These are phyloP conservation scores for Lachancea fermentati DNA, from an alignment of 805 yeast genomes.

Conservation along the genomic window DNA sequence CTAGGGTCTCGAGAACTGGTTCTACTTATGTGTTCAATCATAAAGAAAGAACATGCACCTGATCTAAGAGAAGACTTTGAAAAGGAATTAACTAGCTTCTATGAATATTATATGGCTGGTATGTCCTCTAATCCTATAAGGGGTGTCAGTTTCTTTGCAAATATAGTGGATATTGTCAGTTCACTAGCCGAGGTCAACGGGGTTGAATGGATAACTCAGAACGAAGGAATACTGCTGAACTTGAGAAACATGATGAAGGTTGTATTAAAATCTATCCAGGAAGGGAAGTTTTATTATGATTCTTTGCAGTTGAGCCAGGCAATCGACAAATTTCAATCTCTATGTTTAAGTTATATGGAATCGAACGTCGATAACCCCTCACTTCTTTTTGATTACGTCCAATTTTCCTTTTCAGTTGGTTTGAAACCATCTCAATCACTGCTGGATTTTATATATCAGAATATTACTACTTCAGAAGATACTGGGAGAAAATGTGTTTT, in stretches of 20 bases:
- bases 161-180: constrained; percentile 58
- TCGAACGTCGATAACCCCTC: constrained; percentile 31
- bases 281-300: constrained; percentile 28
- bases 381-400: constrained; percentile 38
- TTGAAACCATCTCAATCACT: constrained; percentile 35
- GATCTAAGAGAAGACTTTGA: constrained; percentile 54
- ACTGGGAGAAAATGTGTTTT: constrained; percentile 42
- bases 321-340: constrained; percentile 50
- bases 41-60: constrained; percentile 28
- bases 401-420: constrained; percentile 26
- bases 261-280: constrained; percentile 22
- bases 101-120: constrained; percentile 45
- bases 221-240: constrained; percentile 31
- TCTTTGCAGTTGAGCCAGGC: constrained; percentile 73
- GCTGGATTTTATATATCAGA: constrained; percentile 51
- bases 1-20: constrained; percentile 59
- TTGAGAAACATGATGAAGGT: constrained; percentile 25
- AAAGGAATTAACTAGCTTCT: constrained; percentile 44
- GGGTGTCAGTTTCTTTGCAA: constrained; percentile 48
- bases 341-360: constrained; percentile 38
- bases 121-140: constrained; percentile 31
- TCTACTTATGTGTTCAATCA: constrained; percentile 30
- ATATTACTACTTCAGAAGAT: constrained; percentile 49
- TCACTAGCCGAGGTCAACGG: constrained; percentile 47
- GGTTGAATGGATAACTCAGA: constrained; percentile 52